These are phyloP conservation scores for Vinca major DNA, from an alignment of 305 asterid species.

Conservation along the genomic window DNA sequence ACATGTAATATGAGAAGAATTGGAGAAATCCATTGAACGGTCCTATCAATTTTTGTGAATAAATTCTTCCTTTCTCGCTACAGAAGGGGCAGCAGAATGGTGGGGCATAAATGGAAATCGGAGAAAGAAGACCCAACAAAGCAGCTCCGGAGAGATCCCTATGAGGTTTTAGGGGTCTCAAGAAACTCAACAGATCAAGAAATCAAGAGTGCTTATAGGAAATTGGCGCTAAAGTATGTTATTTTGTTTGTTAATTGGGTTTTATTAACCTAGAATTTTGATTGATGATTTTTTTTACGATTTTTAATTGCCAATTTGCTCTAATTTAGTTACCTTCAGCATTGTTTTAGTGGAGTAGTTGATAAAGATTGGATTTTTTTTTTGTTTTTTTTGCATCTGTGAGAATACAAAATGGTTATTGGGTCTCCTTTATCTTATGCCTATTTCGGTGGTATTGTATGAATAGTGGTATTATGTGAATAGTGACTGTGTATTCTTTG, in stretches of 20 bases:
- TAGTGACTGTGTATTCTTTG: no score
- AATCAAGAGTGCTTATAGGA: conserved; percentile 77
- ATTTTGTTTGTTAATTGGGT: conserved; percentile 4
- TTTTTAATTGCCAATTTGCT: background rate
- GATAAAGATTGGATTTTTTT: conserved; percentile 3
- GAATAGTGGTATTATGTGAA: no score
- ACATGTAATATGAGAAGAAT: conserved; percentile 2
- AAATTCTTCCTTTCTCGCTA: conserved; percentile 1
- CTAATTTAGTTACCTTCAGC: background rate
- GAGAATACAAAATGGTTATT: background rate
- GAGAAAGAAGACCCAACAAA: conserved; percentile 52
- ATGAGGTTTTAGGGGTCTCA: conserved; percentile 84
- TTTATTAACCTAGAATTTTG: background rate
- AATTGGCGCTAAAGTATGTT: conserved; percentile 79
- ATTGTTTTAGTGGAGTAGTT: background rate
- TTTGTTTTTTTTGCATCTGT: background rate
- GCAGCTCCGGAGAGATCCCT: conserved; percentile 80
- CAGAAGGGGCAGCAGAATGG: conserved; percentile 39
- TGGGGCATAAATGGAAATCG: conserved; percentile 58
- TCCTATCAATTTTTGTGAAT: conserved; percentile 11
- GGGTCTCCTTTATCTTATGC: no score
- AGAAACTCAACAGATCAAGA: conserved; percentile 84
- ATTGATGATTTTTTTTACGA: background rate
- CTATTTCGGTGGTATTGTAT: no score
- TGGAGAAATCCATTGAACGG: background rate